A percentile compares a stretch with the other conserved stretches of the same genome.
Evolutionary conservation across 129 eudicot species (phyloP).

Genomic region (Arctium lappa): DNA sequence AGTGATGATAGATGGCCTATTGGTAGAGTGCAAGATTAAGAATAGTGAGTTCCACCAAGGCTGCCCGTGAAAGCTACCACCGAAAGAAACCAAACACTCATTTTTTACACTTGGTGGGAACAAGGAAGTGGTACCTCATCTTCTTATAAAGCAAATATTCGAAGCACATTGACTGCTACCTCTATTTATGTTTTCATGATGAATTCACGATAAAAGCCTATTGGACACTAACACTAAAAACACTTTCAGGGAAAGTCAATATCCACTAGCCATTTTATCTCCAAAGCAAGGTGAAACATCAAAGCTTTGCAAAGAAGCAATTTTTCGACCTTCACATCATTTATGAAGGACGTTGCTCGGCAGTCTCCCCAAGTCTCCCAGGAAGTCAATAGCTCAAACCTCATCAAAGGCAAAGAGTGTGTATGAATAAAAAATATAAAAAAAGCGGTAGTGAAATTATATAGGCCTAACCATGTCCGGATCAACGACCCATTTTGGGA

Average conservation of each 20-base stretch:
- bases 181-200: background rate
- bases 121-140: background rate
- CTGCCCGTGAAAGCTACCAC: constrained; percentile 16
- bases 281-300: background rate
- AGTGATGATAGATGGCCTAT: background rate
- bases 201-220: background rate
- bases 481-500: background rate
- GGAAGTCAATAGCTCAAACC: too few relatives aligned
- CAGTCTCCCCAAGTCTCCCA: too few relatives aligned
- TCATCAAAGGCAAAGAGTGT: too few relatives aligned
- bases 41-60: constrained; percentile 3
- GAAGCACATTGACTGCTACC: background rate
- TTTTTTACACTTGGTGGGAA: constrained; percentile 1
- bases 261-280: background rate
- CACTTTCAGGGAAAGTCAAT: background rate
- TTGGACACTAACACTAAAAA: background rate
- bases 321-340: too few relatives aligned
- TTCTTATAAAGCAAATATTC: background rate
- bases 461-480: background rate
- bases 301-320: too few relatives aligned
- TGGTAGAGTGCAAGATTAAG: background rate
- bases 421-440: too few relatives aligned
- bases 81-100: constrained; percentile 12
- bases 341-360: too few relatives aligned
- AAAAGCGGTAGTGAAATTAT: too few relatives aligned